These are phyloP conservation scores for Trichoderma sp. DNA, from an alignment of 2,329 filamentous ascomycete genomes.

Conservation along the genomic window DNA sequence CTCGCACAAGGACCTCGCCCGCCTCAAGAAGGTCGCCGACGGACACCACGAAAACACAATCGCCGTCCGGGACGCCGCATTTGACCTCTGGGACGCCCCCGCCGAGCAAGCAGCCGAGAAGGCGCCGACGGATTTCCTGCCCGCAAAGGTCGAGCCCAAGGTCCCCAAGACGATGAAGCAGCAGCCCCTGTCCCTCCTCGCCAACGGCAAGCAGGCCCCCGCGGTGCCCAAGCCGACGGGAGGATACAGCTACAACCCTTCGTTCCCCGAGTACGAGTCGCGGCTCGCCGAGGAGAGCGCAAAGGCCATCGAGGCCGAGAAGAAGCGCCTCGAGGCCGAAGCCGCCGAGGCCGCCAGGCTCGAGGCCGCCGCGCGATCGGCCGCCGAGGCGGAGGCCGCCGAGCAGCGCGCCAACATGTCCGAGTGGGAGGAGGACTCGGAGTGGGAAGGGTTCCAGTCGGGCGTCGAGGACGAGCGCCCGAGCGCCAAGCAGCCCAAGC, in stretches of 20 bases:
- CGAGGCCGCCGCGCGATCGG: conserved; percentile 69
- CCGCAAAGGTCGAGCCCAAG: conserved; percentile 65
- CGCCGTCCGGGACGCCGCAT: conserved; percentile 62
- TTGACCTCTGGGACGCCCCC: conserved; percentile 75
- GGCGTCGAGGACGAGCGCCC: conserved; percentile 70
- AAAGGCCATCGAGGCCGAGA: conserved; percentile 78
- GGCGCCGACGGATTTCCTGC: conserved; percentile 59
- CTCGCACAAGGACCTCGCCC: conserved; percentile 78
- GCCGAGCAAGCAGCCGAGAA: conserved; percentile 44
- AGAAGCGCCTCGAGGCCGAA: conserved; percentile 68
- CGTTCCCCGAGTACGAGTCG: conserved; percentile 81
- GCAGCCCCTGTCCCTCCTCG: conserved; percentile 78
- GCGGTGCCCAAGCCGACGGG: conserved; percentile 78
- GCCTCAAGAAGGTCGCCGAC: conserved; percentile 77
- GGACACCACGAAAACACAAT: conserved; percentile 62
- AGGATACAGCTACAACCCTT: conserved; percentile 90
- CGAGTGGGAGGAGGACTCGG: conserved; percentile 83
- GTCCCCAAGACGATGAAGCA: conserved; percentile 75
- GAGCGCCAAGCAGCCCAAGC: conserved; percentile 67
- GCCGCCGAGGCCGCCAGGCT: conserved; percentile 67
- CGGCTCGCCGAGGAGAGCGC: conserved; percentile 74
- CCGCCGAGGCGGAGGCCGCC: conserved; percentile 73
- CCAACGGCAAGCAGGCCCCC: conserved; percentile 76
- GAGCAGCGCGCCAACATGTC: conserved; percentile 66
- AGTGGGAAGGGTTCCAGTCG: conserved; percentile 88